A percentile compares a stretch with the other conserved stretches of the same genome.
Evolutionary conservation across 2,329 filamentous ascomycete species (phyloP).

Genomic region (Cladosporium velox): DNA sequence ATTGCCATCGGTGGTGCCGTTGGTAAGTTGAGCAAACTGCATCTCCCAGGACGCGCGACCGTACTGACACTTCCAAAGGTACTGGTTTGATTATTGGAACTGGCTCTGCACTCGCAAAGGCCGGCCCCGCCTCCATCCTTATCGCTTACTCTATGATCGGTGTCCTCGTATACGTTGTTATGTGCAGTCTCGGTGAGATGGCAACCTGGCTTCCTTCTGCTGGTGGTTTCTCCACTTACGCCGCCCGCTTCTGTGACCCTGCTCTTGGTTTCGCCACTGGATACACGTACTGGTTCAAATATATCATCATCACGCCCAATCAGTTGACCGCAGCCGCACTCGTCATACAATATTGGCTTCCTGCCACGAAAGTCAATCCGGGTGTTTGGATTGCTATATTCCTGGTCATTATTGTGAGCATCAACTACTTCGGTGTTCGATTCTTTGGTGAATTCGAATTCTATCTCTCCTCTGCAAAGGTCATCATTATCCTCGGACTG

Average conservation of each 20-base stretch:
- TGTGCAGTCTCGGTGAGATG: constrained; percentile 83
- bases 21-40: constrained; percentile 40
- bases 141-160: constrained; percentile 72
- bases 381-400: constrained; percentile 74
- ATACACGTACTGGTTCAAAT: constrained; percentile 63
- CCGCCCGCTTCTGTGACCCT: constrained; percentile 66
- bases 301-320: constrained; percentile 83
- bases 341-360: constrained; percentile 77
- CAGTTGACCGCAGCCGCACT: constrained; percentile 79
- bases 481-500: constrained; percentile 48
- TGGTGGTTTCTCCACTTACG: constrained; percentile 66
- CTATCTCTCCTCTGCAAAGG: constrained; percentile 51
- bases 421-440: constrained; percentile 63
- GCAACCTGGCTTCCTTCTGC: constrained; percentile 77
- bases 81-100: constrained; percentile 73
- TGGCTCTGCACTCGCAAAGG: constrained; percentile 52
- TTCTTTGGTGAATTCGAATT: constrained; percentile 55
- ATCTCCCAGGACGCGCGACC: neutral
- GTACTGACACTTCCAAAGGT: constrained; percentile 6
- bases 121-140: constrained; percentile 65
- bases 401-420: constrained; percentile 45
- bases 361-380: constrained; percentile 59
- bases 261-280: constrained; percentile 78
- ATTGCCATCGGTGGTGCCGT: constrained; percentile 75
- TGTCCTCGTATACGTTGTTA: constrained; percentile 75